Evolutionary conservation across 202 grass and related monocot genomes (phyloP).

Genomic region (Saccharum hybrid): DNA sequence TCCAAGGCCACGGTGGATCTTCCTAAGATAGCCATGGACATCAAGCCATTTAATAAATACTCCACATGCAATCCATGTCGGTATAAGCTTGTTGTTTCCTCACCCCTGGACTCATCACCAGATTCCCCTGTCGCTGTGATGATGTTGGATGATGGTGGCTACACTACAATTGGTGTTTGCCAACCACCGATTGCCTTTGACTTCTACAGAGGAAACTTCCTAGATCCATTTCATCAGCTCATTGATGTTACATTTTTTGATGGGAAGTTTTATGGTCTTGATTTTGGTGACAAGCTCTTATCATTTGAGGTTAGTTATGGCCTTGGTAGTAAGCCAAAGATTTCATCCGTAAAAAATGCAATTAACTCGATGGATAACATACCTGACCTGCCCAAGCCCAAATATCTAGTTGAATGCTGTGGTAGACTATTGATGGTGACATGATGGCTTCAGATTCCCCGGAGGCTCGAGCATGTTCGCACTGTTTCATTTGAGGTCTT

Average conservation of each 20-base stretch:
- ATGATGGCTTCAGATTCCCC: too few species aligned
- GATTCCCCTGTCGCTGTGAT: not conserved
- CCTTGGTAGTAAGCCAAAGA: not conserved
- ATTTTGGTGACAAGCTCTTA: not conserved
- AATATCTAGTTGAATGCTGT: slow-evolving; percentile 9
- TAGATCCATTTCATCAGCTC: too few species aligned
- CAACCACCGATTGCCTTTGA: not conserved
- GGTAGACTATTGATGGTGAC: not conserved
- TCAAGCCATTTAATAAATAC: too few species aligned
- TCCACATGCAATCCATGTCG: too few species aligned
- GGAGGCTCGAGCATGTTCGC: too few species aligned
- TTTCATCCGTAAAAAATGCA: not conserved
- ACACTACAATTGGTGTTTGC: not conserved
- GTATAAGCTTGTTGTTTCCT: slow-evolving; percentile 18
- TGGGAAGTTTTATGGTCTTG: not conserved
- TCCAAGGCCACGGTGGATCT: not conserved
- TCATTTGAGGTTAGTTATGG: not conserved
- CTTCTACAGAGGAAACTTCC: not conserved
- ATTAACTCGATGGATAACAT: not conserved
- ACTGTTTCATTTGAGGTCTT: not conserved
- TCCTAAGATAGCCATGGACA: not conserved
- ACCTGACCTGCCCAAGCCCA: too few species aligned
- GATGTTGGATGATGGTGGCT: not conserved
- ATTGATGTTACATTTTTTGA: not conserved
- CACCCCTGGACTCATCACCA: not conserved